Evolutionary conservation across 2,329 filamentous ascomycete species (phyloP), one percentile per base, ranked within the genome.

Genomic region (Cylindrodendrum hubeiense): DNA sequence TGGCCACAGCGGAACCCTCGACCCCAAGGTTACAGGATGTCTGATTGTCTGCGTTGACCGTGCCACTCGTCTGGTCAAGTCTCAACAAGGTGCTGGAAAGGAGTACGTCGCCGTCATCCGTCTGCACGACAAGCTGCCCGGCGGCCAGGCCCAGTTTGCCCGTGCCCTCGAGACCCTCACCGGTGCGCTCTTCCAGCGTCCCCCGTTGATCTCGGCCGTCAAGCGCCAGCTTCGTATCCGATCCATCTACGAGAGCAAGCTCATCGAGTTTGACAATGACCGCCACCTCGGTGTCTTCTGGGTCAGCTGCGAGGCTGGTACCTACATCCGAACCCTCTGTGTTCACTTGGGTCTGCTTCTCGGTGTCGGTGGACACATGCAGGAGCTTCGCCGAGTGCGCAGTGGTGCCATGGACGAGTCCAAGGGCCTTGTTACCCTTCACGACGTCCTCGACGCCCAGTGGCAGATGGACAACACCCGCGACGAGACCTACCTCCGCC

Each of bases 211-310:
- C 79, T 98, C 95, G 28, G 96, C 96, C 78, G 96, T 99, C 81
- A 99, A 99, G 91, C 91, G 96, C 77, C 95, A 98, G 86, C 90
- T 99, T 67, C 95, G 96, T 88, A 97, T 99, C 82, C 91, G 96
- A 83, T 98, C 95, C 68, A 97, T 99, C 75, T 93, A 98, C 86
- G 94, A 98, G 84, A 97, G 92, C 89, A 97, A 97, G 85, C 87
- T 98, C 60, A 90, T 94, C 79, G 96, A 99, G 85, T 99, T 98
- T 79, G 96, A 99, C 86, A 98, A 99, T 79, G 95, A 98, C 77
- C 91, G 96, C 76, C 95, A 98, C 81, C 89, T 99, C 39, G 96
- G 93, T 81, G 95, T 98, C 61, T 99, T 99, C 89, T 98, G 96
- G 95, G 96, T 98, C 75, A 97, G 94, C 83, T 99, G 96, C 83